These are phyloP conservation scores for Waltergamsia citrina DNA, from an alignment of 2,329 filamentous ascomycete genomes.

Conservation along the genomic window DNA sequence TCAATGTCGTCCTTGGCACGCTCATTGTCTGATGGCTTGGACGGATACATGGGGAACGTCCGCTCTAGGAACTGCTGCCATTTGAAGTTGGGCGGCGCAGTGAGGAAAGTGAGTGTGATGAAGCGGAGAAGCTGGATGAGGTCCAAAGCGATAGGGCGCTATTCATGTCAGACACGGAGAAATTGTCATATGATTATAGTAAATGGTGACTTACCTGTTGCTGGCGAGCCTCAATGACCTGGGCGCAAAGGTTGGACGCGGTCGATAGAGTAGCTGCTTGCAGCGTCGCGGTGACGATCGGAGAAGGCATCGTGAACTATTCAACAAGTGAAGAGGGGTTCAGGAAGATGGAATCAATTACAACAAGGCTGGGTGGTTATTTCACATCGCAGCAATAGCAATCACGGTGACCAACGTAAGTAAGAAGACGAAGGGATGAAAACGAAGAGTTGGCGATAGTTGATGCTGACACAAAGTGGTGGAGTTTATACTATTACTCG, in stretches of 20 bases:
- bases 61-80: conserved; percentile 48
- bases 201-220: conserved; percentile 21
- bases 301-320: conserved; percentile 31
- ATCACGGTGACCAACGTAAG: too few relatives aligned
- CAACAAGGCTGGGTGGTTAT: too few relatives aligned
- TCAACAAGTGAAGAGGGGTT: background rate
- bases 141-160: conserved; percentile 34
- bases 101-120: conserved; percentile 40
- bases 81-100: conserved; percentile 45
- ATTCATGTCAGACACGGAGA: background rate
- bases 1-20: conserved; percentile 12
- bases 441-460: too few relatives aligned
- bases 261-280: conserved; percentile 42
- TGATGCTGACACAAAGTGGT: too few relatives aligned
- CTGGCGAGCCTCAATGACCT: conserved; percentile 40
- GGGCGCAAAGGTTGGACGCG: conserved; percentile 44
- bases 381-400: too few relatives aligned
- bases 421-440: too few relatives aligned
- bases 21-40: conserved; percentile 1
- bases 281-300: conserved; percentile 41
- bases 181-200: background rate
- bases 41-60: conserved; percentile 36
- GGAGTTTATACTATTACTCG: too few relatives aligned
- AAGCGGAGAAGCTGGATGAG: conserved; percentile 40
- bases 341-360: too few relatives aligned